Percentiles rank a stretch among this genome's conserved stretches.
Evolutionary conservation across 116 monocot genomes (phyloP).

Genomic region (Iris pallida): DNA sequence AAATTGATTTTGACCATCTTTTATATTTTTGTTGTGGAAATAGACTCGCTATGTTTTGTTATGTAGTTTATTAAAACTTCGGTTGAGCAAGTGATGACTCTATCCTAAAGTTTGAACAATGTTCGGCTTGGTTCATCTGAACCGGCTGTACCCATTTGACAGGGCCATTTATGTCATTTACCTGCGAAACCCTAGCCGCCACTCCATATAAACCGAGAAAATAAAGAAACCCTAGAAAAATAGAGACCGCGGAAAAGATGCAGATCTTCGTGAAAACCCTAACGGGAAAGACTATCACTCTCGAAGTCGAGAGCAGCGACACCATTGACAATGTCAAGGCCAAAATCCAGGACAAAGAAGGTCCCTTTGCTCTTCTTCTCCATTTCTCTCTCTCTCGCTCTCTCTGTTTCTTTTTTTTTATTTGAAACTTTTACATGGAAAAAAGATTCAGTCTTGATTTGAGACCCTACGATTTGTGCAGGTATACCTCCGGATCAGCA

Average conservation of each 20-base stretch:
- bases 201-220: no score
- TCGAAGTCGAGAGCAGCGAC: constrained; percentile 78
- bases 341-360: constrained; percentile 23
- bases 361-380: not conserved
- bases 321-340: constrained; percentile 78
- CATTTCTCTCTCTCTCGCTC: not conserved
- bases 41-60: no score
- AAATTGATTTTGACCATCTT: no score
- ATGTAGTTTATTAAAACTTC: no score
- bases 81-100: no score
- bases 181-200: not conserved
- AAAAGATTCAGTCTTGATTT: no score
- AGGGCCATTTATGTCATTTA: not conserved
- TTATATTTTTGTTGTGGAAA: no score
- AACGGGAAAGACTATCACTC: constrained; percentile 77
- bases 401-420: not conserved
- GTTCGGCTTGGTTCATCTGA: no score
- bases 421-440: no score
- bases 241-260: constrained; percentile 18
- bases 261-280: constrained; percentile 86
- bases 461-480: not conserved
- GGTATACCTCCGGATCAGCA: constrained; percentile 30
- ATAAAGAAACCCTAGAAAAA: not conserved
- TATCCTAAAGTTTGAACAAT: no score
- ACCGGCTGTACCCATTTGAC: no score